These are phyloP conservation scores for Symbiodinium pilosum DNA, from an alignment of 73 alveolate genomes.

Conservation along the genomic window DNA sequence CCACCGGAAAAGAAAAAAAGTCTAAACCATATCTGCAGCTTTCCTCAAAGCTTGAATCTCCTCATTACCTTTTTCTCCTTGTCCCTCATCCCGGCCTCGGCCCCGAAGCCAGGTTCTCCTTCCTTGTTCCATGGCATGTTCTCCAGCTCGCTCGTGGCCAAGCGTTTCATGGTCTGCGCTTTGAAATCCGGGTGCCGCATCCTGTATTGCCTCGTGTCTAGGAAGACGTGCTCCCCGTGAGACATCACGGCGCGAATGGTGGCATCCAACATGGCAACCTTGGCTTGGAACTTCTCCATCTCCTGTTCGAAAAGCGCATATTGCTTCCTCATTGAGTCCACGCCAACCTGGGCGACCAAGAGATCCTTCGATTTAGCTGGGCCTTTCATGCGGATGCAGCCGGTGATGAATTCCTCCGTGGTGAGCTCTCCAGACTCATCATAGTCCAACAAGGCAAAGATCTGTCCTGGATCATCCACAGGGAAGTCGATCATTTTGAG, in stretches of 20 bases:
- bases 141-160: conserved; percentile 46
- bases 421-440: conserved; percentile 81
- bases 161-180: conserved; percentile 73
- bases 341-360: conserved; percentile 80
- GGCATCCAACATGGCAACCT: conserved; percentile 86
- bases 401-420: conserved; percentile 88
- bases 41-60: no score
- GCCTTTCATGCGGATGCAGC: conserved; percentile 92
- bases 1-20: no score
- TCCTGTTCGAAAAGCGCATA: conserved; percentile 62
- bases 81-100: no score
- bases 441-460: conserved; percentile 83
- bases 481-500: conserved; percentile 91
- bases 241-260: conserved; percentile 84
- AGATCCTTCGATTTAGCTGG: conserved; percentile 87
- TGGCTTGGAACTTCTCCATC: conserved; percentile 87
- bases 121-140: conserved; percentile 79
- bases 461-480: conserved; percentile 79
- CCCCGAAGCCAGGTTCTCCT: not conserved
- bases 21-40: no score
- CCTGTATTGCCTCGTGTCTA: conserved; percentile 75
- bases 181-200: conserved; percentile 83
- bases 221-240: conserved; percentile 84
- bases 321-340: conserved; percentile 76
- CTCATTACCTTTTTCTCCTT: no score